phyloP scores from a whole-genome alignment of 2,329 filamentous ascomycete genomes.

The Ophiocordyceps robertsii region DNA sequence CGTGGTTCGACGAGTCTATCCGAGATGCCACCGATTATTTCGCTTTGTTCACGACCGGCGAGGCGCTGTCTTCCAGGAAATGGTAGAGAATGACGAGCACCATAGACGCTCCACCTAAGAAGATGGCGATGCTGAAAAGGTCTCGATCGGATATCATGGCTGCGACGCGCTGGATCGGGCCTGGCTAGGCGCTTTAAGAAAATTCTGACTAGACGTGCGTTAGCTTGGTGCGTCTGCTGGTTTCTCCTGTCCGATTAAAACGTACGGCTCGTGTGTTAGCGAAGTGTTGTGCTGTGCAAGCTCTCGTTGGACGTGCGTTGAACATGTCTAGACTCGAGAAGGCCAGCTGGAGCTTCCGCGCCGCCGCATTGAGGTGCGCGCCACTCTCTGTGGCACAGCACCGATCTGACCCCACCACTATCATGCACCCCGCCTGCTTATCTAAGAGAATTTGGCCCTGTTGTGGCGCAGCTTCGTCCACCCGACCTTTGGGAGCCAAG shows the following conservation, averaged over 20 bases:
- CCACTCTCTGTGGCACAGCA: not conserved
- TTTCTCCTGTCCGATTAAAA: too few species aligned
- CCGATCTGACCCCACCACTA: too few species aligned
- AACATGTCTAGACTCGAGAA: conserved; percentile 1
- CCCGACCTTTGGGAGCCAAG: not conserved
- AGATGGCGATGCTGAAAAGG: conserved; percentile 83
- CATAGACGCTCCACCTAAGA: conserved; percentile 83
- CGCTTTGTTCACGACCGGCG: conserved; percentile 3
- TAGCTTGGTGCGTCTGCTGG: too few species aligned
- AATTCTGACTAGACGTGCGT: not conserved
- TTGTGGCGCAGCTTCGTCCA: not conserved
- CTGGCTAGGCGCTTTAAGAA: too few species aligned
- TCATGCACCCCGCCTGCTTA: not conserved
- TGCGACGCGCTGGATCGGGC: conserved; percentile 9
- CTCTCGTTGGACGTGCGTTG: not conserved
- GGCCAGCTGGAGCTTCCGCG: conserved; percentile 9
- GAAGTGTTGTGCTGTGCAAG: not conserved
- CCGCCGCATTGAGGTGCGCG: conserved; percentile 1
- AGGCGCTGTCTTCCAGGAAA: conserved; percentile 84
- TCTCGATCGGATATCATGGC: conserved; percentile 91
- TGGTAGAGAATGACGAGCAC: conserved; percentile 89
- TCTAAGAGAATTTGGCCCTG: not conserved
- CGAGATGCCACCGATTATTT: not conserved
- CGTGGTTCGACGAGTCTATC: too few species aligned
- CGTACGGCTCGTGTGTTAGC: not conserved